These are phyloP conservation scores for Priceomyces castillae DNA, from an alignment of 805 yeast species.

Conservation along the genomic window DNA sequence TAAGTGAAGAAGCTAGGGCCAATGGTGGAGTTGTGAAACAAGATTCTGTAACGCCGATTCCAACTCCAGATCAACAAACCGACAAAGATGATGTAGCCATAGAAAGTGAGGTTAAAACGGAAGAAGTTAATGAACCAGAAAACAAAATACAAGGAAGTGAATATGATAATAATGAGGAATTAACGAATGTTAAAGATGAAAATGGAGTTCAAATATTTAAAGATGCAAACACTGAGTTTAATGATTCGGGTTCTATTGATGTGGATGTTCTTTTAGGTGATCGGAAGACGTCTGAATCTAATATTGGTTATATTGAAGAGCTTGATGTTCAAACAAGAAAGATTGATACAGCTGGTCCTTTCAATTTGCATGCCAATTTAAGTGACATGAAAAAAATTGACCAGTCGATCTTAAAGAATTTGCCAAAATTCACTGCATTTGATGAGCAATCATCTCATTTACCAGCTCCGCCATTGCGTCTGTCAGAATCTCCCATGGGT, in stretches of 20 bases:
- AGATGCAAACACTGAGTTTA: constrained; percentile 3
- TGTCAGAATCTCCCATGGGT: constrained; percentile 34
- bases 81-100: not conserved
- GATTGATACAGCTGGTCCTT: constrained; percentile 26
- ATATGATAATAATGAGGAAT: constrained; percentile 4
- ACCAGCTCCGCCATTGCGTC: constrained; percentile 19
- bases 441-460: constrained; percentile 22
- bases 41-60: not conserved
- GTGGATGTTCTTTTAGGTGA: constrained; percentile 1
- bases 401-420: constrained; percentile 44
- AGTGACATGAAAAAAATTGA: constrained; percentile 45
- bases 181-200: constrained; percentile 1
- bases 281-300: not conserved
- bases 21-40: constrained; percentile 11
- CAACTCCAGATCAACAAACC: not conserved
- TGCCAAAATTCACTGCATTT: constrained; percentile 50
- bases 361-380: constrained; percentile 44
- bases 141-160: constrained; percentile 3
- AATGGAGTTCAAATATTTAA: constrained; percentile 1
- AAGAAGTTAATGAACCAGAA: not conserved
- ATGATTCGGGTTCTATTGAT: constrained; percentile 2
- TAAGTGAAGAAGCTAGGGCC: constrained; percentile 10
- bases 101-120: not conserved
- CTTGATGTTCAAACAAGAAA: constrained; percentile 9
- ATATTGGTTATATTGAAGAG: constrained; percentile 4